Conservation (phyloP, 768 basidiomycete genomes). For the Lactifluus echinatus region DNA sequence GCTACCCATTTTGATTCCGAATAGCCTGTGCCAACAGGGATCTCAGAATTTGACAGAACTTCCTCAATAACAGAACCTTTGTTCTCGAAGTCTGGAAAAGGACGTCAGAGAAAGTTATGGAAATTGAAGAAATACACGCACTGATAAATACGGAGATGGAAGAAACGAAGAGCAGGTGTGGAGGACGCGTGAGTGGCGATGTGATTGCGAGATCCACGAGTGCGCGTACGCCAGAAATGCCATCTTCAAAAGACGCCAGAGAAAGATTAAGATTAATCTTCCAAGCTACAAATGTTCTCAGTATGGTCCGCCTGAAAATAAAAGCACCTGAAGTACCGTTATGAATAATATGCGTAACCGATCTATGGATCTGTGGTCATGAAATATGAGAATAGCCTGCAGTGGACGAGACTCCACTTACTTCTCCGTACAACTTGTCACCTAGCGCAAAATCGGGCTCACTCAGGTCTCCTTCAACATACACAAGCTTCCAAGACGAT, state of each 20-base stretch:
- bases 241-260: slow-evolving; percentile 22
- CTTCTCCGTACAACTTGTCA: slow-evolving; percentile 14
- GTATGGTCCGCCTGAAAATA: background rate
- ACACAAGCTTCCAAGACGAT: slow-evolving; percentile 19
- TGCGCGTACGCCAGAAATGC: slow-evolving; percentile 17
- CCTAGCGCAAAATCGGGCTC: slow-evolving; percentile 9
- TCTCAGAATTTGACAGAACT: slow-evolving; percentile 11
- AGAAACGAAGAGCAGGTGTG: slow-evolving; percentile 22
- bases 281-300: slow-evolving; percentile 19
- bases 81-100: slow-evolving; percentile 21
- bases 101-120: background rate
- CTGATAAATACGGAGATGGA: slow-evolving; percentile 23
- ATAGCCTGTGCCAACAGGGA: slow-evolving; percentile 21
- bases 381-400: background rate
- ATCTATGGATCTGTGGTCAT: slow-evolving; percentile 3
- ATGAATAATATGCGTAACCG: slow-evolving; percentile 22
- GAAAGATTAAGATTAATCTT: slow-evolving; percentile 23
- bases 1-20: slow-evolving; percentile 24
- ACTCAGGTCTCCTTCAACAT: slow-evolving; percentile 22
- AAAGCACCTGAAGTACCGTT: slow-evolving; percentile 11
- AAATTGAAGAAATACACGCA: background rate
- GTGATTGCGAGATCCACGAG: slow-evolving; percentile 22
- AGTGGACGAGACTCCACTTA: background rate
- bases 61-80: slow-evolving; percentile 18
- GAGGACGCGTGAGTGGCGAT: slow-evolving; percentile 12